phyloP scores from a whole-genome alignment of 208 protist genomes.

The Leptomonas seymouri region DNA sequence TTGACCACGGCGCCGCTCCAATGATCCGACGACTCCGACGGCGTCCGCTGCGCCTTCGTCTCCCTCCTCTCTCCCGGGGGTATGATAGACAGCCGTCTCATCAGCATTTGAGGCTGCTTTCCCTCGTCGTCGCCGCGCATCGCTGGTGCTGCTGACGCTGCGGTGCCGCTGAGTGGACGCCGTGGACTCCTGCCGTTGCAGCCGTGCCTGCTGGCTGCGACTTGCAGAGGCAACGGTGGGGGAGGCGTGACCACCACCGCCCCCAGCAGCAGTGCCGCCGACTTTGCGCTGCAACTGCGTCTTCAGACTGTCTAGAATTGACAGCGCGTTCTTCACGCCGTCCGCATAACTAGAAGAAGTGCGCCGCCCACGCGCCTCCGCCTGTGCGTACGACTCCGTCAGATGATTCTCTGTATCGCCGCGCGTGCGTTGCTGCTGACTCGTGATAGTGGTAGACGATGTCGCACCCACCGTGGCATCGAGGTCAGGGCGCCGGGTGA shows the following conservation, averaged over 20 bases:
- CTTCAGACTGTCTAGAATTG: conserved; percentile 60
- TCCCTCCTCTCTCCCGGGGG: conserved; percentile 7
- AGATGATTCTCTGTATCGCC: not conserved
- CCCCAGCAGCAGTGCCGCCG: no score
- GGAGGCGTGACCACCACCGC: conserved; percentile 10
- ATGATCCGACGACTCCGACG: not conserved
- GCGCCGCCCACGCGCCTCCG: conserved; percentile 18
- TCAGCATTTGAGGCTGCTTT: conserved; percentile 8
- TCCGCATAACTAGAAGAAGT: conserved; percentile 43
- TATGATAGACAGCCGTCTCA: conserved; percentile 24
- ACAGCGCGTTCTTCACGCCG: conserved; percentile 71
- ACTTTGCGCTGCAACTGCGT: conserved; percentile 39
- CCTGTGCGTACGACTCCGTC: conserved; percentile 10
- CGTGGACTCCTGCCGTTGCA: conserved; percentile 9
- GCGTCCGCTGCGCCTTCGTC: not conserved
- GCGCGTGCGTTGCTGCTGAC: not conserved
- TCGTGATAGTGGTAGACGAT: not conserved
- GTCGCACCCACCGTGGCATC: not conserved
- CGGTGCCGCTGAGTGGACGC: conserved; percentile 9
- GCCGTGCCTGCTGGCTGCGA: conserved; percentile 25
- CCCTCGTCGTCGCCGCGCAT: conserved; percentile 12
- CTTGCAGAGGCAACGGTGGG: conserved; percentile 23
- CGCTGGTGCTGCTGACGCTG: conserved; percentile 26
- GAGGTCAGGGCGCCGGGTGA: conserved; percentile 20
- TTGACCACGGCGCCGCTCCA: not conserved